Evolutionary conservation across 805 yeast species (phyloP).

Genomic region (Candida succiphila): DNA sequence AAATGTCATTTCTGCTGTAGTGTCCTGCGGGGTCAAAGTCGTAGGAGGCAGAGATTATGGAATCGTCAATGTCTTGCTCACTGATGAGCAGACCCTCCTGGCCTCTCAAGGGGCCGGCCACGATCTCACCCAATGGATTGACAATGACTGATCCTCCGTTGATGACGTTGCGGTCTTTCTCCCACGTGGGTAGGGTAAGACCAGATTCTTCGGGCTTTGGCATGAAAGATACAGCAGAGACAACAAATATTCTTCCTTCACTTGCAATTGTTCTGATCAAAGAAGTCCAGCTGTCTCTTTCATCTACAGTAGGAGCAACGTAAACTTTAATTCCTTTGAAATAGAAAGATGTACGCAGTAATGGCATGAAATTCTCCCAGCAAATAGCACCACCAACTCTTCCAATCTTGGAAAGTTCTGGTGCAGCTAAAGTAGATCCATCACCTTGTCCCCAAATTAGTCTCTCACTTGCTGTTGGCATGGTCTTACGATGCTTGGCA

Average conservation of each 20-base stretch:
- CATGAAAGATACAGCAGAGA: conserved; percentile 31
- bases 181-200: conserved; percentile 16
- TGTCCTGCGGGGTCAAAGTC: conserved; percentile 35
- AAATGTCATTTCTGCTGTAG: conserved; percentile 33
- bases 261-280: conserved; percentile 31
- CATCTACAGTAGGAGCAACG: conserved; percentile 36
- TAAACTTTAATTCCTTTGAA: conserved; percentile 31
- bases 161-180: conserved; percentile 22
- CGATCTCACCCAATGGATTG: conserved; percentile 31
- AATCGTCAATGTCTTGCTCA: conserved; percentile 27
- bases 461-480: conserved; percentile 36
- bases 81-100: conserved; percentile 30
- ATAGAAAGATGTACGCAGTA: conserved; percentile 29
- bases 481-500: conserved; percentile 32
- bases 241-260: conserved; percentile 30
- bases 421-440: conserved; percentile 31
- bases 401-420: conserved; percentile 22
- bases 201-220: conserved; percentile 16
- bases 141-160: conserved; percentile 31
- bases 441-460: conserved; percentile 38
- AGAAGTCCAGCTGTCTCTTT: conserved; percentile 32
- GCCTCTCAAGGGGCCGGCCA: conserved; percentile 33
- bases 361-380: conserved; percentile 37
- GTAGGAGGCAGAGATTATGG: conserved; percentile 25
- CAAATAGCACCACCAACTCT: conserved; percentile 36